Evolutionary conservation across 2,329 filamentous ascomycete genomes (phyloP).

Genomic region (Alternaria postmessia): DNA sequence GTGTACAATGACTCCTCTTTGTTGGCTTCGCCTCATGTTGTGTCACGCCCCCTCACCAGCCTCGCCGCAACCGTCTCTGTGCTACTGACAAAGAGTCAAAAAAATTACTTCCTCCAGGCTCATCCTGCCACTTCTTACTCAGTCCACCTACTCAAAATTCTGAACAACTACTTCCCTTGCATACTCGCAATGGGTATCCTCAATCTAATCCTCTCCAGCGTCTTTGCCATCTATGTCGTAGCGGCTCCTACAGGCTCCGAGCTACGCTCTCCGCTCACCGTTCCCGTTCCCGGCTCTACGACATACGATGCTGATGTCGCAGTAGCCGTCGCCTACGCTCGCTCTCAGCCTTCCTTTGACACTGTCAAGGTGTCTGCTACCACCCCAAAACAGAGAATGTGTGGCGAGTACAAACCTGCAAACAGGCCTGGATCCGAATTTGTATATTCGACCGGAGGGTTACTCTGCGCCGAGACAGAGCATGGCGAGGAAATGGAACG

Average conservation of each 20-base stretch:
- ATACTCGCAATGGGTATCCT: not conserved
- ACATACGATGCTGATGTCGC: conserved; percentile 3
- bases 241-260: not conserved
- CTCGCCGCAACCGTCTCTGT: not conserved
- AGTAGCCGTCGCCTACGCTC: not conserved
- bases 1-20: not conserved
- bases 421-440: not conserved
- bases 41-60: not conserved
- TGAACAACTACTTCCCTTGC: not conserved
- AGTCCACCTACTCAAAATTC: not conserved
- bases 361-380: not conserved
- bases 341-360: not conserved
- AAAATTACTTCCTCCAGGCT: not conserved
- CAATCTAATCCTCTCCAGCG: not conserved
- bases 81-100: not conserved
- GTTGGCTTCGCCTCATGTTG: not conserved
- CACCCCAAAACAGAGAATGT: not conserved
- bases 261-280: not conserved
- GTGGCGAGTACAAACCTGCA: not conserved
- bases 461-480: not conserved
- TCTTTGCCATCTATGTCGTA: not conserved
- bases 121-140: not conserved
- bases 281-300: not conserved
- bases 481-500: not conserved
- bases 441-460: not conserved